Evolutionary conservation across 2,329 filamentous ascomycete genomes (phyloP), one percentile per base, ranked within the genome.

Genomic region (Stachybotrys elegans): DNA sequence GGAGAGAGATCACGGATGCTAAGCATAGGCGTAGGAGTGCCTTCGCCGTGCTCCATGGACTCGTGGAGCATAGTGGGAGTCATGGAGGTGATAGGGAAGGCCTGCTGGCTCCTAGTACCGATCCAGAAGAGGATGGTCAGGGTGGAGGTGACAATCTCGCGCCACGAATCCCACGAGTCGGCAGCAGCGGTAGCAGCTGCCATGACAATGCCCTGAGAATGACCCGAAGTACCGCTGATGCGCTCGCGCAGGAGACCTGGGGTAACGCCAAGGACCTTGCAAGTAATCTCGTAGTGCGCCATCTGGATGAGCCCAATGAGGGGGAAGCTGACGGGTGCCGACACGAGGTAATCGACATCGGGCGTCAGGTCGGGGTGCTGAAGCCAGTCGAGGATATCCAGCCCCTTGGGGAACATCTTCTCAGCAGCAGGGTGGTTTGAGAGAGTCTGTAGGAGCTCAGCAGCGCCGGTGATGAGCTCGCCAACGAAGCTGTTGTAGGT

Each of bases 51-150:
- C 62, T 96, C 92, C 53, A 89, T 78, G 2, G 93, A 96, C 68
- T 98, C 93, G 62, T 92, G 88, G 43, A 98, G 78, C 60, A 92
- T 88, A 36, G 82, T 87, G 1, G 93, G 94, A 4, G 91, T 89
- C 57, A 98, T 78, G 25, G 93, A 97, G 4, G 93, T 98, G 55
- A 88, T 83, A 31, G 93, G 94, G 69, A 96, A 98, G 3, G 91
- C 91, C 68, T 98, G 93, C 67, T 98, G 93, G 66, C 92, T 96
- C 59, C 93, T 86, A 48, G 92, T 84, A 62, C 94, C 93, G 54
- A 98, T 95, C 93, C 93, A 98, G 76, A 98, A 98, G 22, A 98
- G 84, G 59, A 96, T 88, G 22, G 88, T 93, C 51, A 98, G 73
- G 3, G 92, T 87, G 54, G 88, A 83, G 57, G 78, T 84, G 44